Conservation (phyloP, 2,329 filamentous ascomycete species). For the Penicillium occitanis region DNA sequence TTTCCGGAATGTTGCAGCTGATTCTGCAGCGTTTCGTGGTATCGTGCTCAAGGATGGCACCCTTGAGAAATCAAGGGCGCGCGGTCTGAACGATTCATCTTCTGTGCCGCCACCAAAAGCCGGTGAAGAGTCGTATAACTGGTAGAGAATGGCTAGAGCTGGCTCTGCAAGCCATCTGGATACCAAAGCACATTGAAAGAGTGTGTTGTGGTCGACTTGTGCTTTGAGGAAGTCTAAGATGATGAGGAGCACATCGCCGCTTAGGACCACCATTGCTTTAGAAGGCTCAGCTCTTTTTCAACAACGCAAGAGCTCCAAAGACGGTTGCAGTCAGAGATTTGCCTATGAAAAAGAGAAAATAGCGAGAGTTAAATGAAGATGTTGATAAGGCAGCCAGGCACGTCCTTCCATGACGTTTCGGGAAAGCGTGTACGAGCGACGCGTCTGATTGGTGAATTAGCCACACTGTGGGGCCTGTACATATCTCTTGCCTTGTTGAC, state of each 20-base stretch:
- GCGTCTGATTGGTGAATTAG: slow-evolving; percentile 18
- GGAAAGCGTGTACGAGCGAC: slow-evolving; percentile 13
- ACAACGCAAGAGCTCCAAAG: not conserved
- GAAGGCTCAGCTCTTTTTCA: not conserved
- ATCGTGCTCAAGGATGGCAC: not conserved
- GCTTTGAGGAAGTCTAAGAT: slow-evolving; percentile 29
- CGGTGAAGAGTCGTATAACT: slow-evolving; percentile 49
- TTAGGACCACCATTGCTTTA: slow-evolving; percentile 22
- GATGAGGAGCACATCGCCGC: slow-evolving; percentile 30
- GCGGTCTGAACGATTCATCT: slow-evolving; percentile 44
- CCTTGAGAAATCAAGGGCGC: slow-evolving; percentile 1
- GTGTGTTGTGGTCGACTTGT: slow-evolving; percentile 28
- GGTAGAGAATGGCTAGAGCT: slow-evolving; percentile 29
- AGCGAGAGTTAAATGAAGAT: not conserved
- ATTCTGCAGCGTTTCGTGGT: not conserved
- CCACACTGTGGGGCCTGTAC: slow-evolving; percentile 1
- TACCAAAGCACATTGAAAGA: slow-evolving; percentile 32
- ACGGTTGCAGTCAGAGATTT: not conserved
- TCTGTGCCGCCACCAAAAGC: slow-evolving; percentile 46
- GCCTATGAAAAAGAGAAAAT: not conserved
- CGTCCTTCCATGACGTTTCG: slow-evolving; percentile 11
- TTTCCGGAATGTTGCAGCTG: slow-evolving; percentile 41
- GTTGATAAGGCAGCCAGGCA: slow-evolving; percentile 3
- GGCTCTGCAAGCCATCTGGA: slow-evolving; percentile 27
- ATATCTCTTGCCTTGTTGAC: not conserved